These are phyloP conservation scores for Phylloporus arenicola DNA, from an alignment of 768 basidiomycete species.

Conservation along the genomic window DNA sequence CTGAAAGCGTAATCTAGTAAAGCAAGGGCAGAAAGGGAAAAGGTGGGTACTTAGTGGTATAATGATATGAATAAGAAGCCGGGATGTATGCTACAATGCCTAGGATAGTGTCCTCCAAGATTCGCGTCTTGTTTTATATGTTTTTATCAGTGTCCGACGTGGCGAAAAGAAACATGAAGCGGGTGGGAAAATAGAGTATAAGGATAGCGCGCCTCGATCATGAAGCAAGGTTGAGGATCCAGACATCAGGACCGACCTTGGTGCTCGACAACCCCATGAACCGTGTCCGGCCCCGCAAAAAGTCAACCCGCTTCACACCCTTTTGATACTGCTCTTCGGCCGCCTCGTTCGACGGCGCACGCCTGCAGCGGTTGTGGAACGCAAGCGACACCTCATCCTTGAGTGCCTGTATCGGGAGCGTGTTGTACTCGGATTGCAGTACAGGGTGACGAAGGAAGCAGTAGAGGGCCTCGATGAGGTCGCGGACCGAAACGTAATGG, in stretches of 20 bases:
- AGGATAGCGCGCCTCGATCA: conserved; percentile 11
- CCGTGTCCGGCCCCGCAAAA: conserved; percentile 37
- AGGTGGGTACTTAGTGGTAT: conserved; percentile 9
- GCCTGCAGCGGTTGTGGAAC: conserved; percentile 38
- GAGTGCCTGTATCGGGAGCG: conserved; percentile 29
- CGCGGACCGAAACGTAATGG: conserved; percentile 37
- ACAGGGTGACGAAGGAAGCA: conserved; percentile 38
- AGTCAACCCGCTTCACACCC: conserved; percentile 53
- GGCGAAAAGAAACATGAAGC: background rate
- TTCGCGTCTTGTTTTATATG: background rate
- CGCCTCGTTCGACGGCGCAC: conserved; percentile 25
- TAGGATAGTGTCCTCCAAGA: conserved; percentile 2
- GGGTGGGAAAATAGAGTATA: conserved; percentile 20
- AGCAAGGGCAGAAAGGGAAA: background rate
- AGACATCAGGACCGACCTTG: conserved; percentile 32
- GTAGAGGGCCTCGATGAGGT: conserved; percentile 47
- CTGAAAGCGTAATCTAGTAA: background rate
- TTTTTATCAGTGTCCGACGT: conserved; percentile 18
- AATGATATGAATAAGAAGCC: conserved; percentile 22
- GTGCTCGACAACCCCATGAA: conserved; percentile 46
- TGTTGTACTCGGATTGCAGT: conserved; percentile 36
- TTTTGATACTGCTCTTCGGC: conserved; percentile 39
- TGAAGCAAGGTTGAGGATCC: conserved; percentile 31
- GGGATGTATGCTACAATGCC: conserved; percentile 22
- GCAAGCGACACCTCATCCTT: conserved; percentile 37